These are phyloP conservation scores for Fusarium sp. DNA, from an alignment of 2,329 filamentous ascomycete genomes.

Conservation along the genomic window DNA sequence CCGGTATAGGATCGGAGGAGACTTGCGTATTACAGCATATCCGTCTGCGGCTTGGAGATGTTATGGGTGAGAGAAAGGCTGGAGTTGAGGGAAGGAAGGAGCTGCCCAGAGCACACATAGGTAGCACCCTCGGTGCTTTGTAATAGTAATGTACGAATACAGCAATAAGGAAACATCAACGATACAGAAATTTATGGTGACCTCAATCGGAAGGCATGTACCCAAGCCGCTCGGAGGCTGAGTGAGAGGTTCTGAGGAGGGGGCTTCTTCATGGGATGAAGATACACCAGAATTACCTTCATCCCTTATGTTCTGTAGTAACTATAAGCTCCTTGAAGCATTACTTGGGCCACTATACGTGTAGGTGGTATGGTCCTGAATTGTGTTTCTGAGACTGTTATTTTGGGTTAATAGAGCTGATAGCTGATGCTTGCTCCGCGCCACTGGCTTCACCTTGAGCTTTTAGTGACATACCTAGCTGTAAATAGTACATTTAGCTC, in stretches of 20 bases:
- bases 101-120: not conserved
- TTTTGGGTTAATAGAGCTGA: not conserved
- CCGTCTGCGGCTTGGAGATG: not conserved
- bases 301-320: rapidly evolving
- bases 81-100: not conserved
- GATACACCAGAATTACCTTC: not conserved
- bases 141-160: not conserved
- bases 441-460: rapidly evolving
- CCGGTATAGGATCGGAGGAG: no score
- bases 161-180: no score
- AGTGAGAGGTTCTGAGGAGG: not conserved
- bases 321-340: rapidly evolving
- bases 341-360: not conserved
- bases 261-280: not conserved
- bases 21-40: rapidly evolving
- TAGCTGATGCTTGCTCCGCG: rapidly evolving
- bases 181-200: not conserved
- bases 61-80: not conserved
- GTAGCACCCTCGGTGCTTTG: not conserved
- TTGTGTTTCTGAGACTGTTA: not conserved
- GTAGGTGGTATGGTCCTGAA: not conserved
- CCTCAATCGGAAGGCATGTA: not conserved
- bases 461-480: no score
- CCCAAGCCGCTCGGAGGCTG: not conserved
- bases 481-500: not conserved